Evolutionary conservation across 495 filamentous ascomycete species (phyloP).

Genomic region (Alectoria sarmentosa): DNA sequence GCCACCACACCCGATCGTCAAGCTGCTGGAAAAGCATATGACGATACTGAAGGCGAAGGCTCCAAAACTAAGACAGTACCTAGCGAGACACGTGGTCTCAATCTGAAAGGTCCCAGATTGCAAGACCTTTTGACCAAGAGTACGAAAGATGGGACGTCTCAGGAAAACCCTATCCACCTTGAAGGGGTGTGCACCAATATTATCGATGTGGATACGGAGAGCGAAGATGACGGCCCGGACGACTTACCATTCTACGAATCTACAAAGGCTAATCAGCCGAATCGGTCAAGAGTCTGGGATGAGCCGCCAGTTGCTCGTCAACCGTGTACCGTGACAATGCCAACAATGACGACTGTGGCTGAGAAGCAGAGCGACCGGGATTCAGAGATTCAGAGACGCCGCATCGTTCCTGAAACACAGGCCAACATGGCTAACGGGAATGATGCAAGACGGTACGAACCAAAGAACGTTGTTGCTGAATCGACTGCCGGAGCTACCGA

Average conservation of each 20-base stretch:
- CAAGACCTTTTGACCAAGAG: slow-evolving; percentile 7
- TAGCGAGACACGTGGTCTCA: slow-evolving; percentile 1
- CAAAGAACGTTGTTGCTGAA: neutral
- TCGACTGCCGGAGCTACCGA: slow-evolving; percentile 5
- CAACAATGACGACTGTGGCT: neutral
- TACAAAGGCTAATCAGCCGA: neutral
- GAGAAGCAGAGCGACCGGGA: neutral
- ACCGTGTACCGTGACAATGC: neutral
- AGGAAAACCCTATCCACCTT: slow-evolving; percentile 18
- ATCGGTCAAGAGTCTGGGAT: neutral
- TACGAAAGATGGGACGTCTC: slow-evolving; percentile 7
- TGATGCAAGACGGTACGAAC: neutral
- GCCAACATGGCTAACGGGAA: neutral
- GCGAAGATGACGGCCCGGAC: slow-evolving; percentile 25
- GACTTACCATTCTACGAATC: slow-evolving; percentile 7
- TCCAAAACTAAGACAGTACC: neutral
- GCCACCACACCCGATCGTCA: slow-evolving; percentile 19
- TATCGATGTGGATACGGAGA: slow-evolving; percentile 17
- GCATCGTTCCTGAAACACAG: slow-evolving; percentile 9
- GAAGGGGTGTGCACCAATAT: neutral
- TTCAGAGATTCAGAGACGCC: neutral
- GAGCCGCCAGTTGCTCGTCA: neutral
- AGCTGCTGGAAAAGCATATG: neutral
- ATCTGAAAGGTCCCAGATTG: slow-evolving; percentile 9
- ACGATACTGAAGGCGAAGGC: neutral